Evolutionary conservation across 176 grass and related monocot species (phyloP).

Genomic region (Echinochloa phyllopogon): DNA sequence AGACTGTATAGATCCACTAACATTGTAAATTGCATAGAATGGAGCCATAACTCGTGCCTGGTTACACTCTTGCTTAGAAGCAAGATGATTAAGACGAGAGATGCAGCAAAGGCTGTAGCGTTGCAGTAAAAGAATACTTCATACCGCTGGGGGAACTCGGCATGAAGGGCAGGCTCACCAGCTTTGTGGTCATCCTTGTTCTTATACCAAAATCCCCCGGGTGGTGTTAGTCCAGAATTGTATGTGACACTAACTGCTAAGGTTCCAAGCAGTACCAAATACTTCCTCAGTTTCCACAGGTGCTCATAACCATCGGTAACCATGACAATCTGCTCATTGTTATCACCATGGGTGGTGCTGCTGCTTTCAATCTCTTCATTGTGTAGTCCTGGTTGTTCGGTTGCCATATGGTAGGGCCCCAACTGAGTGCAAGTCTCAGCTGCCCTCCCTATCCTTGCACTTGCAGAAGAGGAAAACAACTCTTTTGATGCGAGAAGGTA

Average conservation of each 20-base stretch:
- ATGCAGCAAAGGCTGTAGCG: slow-evolving; percentile 48
- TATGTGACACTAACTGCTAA: slow-evolving; percentile 49
- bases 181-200: slow-evolving; percentile 4
- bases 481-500: background rate
- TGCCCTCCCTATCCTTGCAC: background rate
- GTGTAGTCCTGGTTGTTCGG: background rate
- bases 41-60: slow-evolving; percentile 26
- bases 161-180: slow-evolving; percentile 42
- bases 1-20: slow-evolving; percentile 46
- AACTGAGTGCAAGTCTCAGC: too few species aligned
- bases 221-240: slow-evolving; percentile 47
- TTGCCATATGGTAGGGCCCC: background rate
- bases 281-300: slow-evolving; percentile 45
- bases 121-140: slow-evolving; percentile 50
- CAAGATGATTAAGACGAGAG: slow-evolving; percentile 60
- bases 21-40: slow-evolving; percentile 50
- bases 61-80: slow-evolving; percentile 52
- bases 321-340: background rate
- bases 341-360: background rate
- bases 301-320: slow-evolving; percentile 1
- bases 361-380: background rate
- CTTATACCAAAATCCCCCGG: slow-evolving; percentile 17
- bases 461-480: background rate
- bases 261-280: slow-evolving; percentile 44
- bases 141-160: background rate